Base-by-base conservation (phyloP, 2,329 filamentous ascomycete genomes). In the Lecanicillium sp. region DNA sequence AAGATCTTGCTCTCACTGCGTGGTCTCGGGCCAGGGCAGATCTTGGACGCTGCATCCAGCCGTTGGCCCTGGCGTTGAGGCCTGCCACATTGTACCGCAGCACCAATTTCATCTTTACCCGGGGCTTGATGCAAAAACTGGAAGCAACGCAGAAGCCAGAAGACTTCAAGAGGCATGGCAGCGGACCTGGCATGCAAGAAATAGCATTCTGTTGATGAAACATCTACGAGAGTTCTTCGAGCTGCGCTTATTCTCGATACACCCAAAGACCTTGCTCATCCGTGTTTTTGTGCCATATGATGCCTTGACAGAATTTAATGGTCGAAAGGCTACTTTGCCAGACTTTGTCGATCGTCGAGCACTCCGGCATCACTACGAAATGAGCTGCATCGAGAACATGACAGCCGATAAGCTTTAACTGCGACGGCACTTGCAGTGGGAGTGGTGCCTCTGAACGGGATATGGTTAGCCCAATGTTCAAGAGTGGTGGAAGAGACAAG, bases 331-430 rank as follows among this genome's bases (percentile, higher is more conserved):
- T 32, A 4, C 29, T n/a, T 7, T 41, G 12, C n/a, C 39, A 11
- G 9, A 23, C 2, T 9, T 10, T n/a, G 26, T 41, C 1, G 26
- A 41, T 26, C 39, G 17, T 23, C 20, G 30, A 7, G 38, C 38
- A n/a, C 26, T 30, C 14, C 24, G 11, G 3, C 38, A 30, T 19
- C 39, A 41, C 39, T 30, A 41, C 8, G n/a, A 30, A 5, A 30
- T 41, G 26, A 20, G 39, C 26, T 29, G 39, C 39, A 41, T 41
- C 4, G 39, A 41, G 17, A 41, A 30, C 39, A 41, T 41, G 39
- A 19, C 37, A 2, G 37, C 37, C n/a, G n/a, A n/a, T n/a, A n/a
- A n/a, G n/a, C n/a, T n/a, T n/a, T n/a, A n/a, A n/a, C n/a, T n/a
- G n/a, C n/a, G n/a, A n/a, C n/a, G n/a, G n/a, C n/a, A n/a, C n/a